Conservation (phyloP, 371 early-diverging fungal genomes). For the Choanephora cucurbitarum region DNA sequence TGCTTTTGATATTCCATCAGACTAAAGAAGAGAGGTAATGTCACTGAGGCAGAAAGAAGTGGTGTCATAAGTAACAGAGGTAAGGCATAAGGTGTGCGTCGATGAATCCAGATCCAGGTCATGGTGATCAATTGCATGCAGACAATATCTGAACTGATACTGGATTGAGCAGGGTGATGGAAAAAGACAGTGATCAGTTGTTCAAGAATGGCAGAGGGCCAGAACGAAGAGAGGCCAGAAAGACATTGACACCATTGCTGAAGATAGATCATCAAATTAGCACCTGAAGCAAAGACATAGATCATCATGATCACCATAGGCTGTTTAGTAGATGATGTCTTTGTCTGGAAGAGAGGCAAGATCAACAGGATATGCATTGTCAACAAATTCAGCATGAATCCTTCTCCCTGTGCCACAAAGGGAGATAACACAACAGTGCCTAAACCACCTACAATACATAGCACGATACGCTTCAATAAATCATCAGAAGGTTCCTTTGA, state of each 20-base stretch:
- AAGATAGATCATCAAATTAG: conserved; percentile 31
- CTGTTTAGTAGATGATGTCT: conserved; percentile 1
- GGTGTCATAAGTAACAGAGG: conserved; percentile 31
- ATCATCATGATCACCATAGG: conserved; percentile 10
- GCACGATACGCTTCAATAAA: conserved; percentile 1
- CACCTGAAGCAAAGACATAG: conserved; percentile 34
- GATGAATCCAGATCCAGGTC: conserved; percentile 34
- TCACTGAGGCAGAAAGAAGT: conserved; percentile 47
- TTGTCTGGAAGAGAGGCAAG: conserved; percentile 21
- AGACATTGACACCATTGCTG: conserved; percentile 28
- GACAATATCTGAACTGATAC: conserved; percentile 42
- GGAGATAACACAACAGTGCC: conserved; percentile 34
- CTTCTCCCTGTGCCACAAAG: conserved; percentile 17
- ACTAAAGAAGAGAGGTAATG: conserved; percentile 51
- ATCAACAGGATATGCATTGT: conserved; percentile 38
- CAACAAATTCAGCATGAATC: conserved; percentile 36
- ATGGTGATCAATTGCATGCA: conserved; percentile 31
- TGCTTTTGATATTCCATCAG: conserved; percentile 32
- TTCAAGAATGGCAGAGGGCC: background rate
- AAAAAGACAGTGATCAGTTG: conserved; percentile 23
- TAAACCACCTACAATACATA: conserved; percentile 22
- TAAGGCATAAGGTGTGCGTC: conserved; percentile 6
- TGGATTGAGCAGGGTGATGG: conserved; percentile 43
- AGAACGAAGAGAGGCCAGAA: background rate
- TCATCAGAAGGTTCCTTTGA: background rate